Conservation (phyloP, 169 alveolate species). For the Perkinsus chesapeaki region DNA sequence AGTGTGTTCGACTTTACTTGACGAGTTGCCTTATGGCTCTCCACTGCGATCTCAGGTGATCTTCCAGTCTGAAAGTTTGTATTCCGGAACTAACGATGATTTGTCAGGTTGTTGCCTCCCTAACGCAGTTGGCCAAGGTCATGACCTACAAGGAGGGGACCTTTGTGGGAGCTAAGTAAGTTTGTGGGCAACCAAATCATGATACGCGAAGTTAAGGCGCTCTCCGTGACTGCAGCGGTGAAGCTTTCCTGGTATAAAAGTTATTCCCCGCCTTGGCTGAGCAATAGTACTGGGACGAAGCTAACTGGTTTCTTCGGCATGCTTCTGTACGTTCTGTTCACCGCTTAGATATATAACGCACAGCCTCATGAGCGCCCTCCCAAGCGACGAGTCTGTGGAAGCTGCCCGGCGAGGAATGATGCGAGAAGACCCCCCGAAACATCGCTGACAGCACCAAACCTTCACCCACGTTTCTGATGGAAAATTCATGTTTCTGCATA, state of each 20-base stretch:
- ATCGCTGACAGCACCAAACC: not conserved
- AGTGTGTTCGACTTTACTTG: not conserved
- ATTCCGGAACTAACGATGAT: too few species aligned
- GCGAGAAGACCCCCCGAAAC: not conserved
- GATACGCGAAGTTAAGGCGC: too few species aligned
- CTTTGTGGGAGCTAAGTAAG: not conserved
- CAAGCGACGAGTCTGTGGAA: not conserved
- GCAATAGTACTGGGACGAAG: too few species aligned
- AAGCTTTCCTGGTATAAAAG: too few species aligned
- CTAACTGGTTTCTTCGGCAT: too few species aligned
- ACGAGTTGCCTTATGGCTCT: not conserved
- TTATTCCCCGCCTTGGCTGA: too few species aligned
- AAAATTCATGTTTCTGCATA: not conserved
- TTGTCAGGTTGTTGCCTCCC: not conserved
- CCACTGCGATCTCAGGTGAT: not conserved
- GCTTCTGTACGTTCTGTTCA: too few species aligned
- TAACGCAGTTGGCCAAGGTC: not conserved
- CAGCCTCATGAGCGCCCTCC: not conserved
- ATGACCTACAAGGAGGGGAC: not conserved
- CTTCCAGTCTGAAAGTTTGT: not conserved
- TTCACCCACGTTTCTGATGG: not conserved
- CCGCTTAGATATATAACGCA: not conserved
- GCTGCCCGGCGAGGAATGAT: not conserved
- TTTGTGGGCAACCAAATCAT: too few species aligned
- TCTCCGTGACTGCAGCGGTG: too few species aligned